Evolutionary conservation across 1,284 basidiomycete species (phyloP), one percentile per base, ranked within the genome.

Genomic region (Takashimella tepidaria): DNA sequence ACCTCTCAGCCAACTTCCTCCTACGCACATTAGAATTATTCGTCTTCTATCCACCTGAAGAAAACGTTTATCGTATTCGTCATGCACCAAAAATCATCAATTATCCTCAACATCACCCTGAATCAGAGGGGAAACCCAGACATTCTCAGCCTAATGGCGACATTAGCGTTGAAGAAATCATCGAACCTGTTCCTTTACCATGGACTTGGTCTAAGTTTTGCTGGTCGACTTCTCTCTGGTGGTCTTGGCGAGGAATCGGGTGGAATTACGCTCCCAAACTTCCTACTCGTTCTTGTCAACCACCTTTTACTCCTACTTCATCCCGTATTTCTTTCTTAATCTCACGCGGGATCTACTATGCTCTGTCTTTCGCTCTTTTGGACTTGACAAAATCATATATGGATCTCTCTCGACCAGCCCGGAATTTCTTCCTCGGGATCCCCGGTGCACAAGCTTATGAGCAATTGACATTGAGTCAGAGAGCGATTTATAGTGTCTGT

Each of bases 231-330:
- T 62, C 59, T 19, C 59, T 69, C 24, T 66, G 54, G 47, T 69
- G 60, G 58, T 69, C 70, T 1, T 60, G 49, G 37, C 59, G 72
- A 11, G 70, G 72, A 23, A 62, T 74, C 3, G 72, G 72, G 2
- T 74, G 72, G 72, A 69, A 68, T 58, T 67, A 57, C 37, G 52
- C 52, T 21, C 58, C 63, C 16, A 60, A 64, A 1, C 57, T 72
- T 1, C 59, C 65, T 1, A 25, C 50, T 2, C 63, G 64, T 4
- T 63, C 62, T 25, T 23, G 13, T 4, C 20, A 24, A 20, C 51
- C 50, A 13, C 72, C 72, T 0, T 72, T 59, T 55, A 56, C 59
- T 4, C 59, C 58, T 2, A 54, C 47, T 3, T 67, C 66, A 3
- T 44, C 59, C 5, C 53, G 66, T 19, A 23, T 24, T 12, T 24